Percentiles rank a stretch among this genome's conserved stretches.
Evolutionary conservation across 1,139 yeast species (phyloP).

Genomic region (Diutina scorzettiae): DNA sequence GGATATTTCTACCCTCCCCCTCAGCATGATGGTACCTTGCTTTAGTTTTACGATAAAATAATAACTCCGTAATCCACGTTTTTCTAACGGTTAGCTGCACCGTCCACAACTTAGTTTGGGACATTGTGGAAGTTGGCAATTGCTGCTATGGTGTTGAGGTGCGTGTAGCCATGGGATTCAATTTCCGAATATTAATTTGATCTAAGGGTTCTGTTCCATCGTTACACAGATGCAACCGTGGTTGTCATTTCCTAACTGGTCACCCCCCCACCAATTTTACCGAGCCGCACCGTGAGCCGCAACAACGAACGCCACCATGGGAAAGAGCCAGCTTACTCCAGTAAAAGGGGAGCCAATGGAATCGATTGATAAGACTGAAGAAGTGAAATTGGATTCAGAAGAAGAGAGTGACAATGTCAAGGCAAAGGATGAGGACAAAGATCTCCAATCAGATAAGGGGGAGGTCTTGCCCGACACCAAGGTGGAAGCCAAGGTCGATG

Average conservation of each 20-base stretch:
- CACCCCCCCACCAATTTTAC: neutral
- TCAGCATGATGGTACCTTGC: no score
- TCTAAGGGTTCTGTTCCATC: no score
- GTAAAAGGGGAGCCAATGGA: slow-evolving; percentile 4
- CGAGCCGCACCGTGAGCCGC: neutral
- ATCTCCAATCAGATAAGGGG: neutral
- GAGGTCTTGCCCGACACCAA: neutral
- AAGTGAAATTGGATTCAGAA: slow-evolving; percentile 7
- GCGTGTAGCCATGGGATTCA: no score
- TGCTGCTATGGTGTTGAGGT: no score
- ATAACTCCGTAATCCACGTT: no score
- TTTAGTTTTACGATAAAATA: no score
- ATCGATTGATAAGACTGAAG: slow-evolving; percentile 4
- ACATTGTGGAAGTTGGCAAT: no score
- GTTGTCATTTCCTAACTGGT: neutral
- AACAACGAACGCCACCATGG: neutral
- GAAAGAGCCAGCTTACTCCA: neutral
- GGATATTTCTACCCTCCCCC: no score
- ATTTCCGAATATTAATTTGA: no score
- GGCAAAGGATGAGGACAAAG: neutral
- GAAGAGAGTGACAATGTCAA: neutral
- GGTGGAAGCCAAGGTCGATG: neutral
- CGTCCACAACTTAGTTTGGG: no score
- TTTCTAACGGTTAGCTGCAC: no score
- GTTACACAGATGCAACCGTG: no score